Evolutionary conservation across 352 stramenopile species (phyloP).

Genomic region (Blastocystis sp.): DNA sequence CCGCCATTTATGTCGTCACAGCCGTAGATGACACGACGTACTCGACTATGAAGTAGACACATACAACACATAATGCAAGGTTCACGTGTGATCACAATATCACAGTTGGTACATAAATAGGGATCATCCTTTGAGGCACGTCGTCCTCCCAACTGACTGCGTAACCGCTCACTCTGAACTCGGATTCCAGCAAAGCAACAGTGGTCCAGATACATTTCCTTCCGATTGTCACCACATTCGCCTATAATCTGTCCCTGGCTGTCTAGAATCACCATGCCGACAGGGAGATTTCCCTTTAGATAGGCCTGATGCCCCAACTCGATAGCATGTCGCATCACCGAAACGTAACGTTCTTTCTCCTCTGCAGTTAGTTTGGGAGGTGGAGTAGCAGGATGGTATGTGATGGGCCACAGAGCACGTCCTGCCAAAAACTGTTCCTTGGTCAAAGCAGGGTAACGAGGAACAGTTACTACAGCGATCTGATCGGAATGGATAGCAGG

Average conservation of each 20-base stretch:
- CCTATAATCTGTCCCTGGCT: neutral
- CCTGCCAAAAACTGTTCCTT: constrained; percentile 12
- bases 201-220: constrained; percentile 39
- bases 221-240: constrained; percentile 33
- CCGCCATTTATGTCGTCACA: constrained; percentile 36
- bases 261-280: constrained; percentile 50
- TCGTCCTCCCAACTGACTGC: neutral
- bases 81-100: constrained; percentile 25
- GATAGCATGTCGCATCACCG: neutral
- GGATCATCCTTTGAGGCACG: constrained; percentile 17
- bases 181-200: constrained; percentile 30
- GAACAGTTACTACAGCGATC: neutral
- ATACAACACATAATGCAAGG: constrained; percentile 47
- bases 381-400: constrained; percentile 6
- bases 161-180: neutral
- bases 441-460: neutral
- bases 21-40: constrained; percentile 27
- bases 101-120: constrained; percentile 54
- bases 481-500: neutral
- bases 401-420: constrained; percentile 45
- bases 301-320: neutral
- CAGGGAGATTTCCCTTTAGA: neutral
- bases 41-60: constrained; percentile 46
- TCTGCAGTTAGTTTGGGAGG: neutral
- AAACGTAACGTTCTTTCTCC: neutral